These are phyloP conservation scores for Elsinoe ampelina DNA, from an alignment of 2,329 filamentous ascomycete species.

Conservation along the genomic window DNA sequence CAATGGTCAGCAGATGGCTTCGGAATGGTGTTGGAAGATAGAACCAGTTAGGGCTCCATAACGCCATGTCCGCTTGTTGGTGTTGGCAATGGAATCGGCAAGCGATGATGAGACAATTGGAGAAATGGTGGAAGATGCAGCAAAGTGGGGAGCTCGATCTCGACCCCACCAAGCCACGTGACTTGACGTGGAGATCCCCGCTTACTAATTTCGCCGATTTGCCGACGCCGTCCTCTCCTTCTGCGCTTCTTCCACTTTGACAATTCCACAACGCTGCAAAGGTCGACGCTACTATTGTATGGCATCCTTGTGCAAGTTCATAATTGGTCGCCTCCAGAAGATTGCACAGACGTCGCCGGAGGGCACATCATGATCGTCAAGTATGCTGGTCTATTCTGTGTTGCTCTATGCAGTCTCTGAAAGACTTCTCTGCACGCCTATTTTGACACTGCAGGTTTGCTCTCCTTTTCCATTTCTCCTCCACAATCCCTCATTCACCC, in stretches of 20 bases:
- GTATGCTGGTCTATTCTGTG: no score
- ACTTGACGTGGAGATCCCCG: neutral
- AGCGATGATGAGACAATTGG: neutral
- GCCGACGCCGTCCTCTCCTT: no score
- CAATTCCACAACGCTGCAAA: no score
- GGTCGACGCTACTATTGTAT: no score
- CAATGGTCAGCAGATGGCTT: neutral
- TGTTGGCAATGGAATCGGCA: conserved; percentile 1
- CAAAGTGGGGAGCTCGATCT: conserved; percentile 2
- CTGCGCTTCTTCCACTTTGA: no score
- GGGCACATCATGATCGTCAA: no score
- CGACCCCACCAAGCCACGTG: conserved; percentile 2
- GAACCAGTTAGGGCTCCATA: neutral
- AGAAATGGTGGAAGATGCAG: conserved; percentile 8
- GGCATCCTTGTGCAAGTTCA: no score
- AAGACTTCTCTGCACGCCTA: no score
- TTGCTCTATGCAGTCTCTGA: no score
- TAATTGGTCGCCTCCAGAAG: no score
- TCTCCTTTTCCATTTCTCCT: neutral
- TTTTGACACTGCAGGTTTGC: neutral
- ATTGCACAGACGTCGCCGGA: no score
- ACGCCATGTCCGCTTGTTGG: neutral
- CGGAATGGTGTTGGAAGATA: neutral
- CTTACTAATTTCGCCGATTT: neutral
- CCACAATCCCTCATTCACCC: neutral